Evolutionary conservation across 1,139 yeast species (phyloP), one percentile per base, ranked within the genome.

Genomic region (Meyerozyma carpophila): DNA sequence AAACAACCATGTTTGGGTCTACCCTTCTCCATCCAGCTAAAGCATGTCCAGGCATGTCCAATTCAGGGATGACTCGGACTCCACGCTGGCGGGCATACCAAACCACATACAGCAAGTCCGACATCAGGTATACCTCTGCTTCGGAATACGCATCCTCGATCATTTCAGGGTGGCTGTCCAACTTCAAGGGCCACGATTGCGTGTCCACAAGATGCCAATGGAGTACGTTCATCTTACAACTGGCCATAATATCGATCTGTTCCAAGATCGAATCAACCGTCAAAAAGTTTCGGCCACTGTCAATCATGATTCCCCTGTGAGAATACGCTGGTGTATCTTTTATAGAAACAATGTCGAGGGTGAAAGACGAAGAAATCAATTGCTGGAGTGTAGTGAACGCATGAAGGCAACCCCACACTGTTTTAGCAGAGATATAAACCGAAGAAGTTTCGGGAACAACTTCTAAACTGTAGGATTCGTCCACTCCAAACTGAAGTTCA

Each of bases 21-120:
- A 70, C 56, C 44, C 59, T 63, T 36, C 53, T 53, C 72, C 74
- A 74, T 2, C 79, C 79, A 10, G 77, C 67, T 32, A 68, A 59
- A 8, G 77, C 61, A 53, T 75, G 80, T 2, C 77, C 78, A 1
- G 79, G 79, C 59, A 71, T 55, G 47, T 75, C 80, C 16, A 75
- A 53, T 50, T 75, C 80, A 2, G 79, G 79, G 36, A 75, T 54
- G 5, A 75, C 62, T 41, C 79, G 58, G 4, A 75, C 66, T 11
- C 78, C 79, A 41, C 75, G 57, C 7, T 47, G 56, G 10, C 50
- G 47, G 2, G 75, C 79, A 50, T 70, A 73, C 11, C 54, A 50
- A 13, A 73, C 62, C 4, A 75, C 45, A 5, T 57, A 50, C 27
- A 47, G 44, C 32, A 75, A 55, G 43, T 72, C 75, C 4, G 53